Base-by-base conservation (phyloP, 2,329 filamentous ascomycete species). In the Arthrocladium fulminans region DNA sequence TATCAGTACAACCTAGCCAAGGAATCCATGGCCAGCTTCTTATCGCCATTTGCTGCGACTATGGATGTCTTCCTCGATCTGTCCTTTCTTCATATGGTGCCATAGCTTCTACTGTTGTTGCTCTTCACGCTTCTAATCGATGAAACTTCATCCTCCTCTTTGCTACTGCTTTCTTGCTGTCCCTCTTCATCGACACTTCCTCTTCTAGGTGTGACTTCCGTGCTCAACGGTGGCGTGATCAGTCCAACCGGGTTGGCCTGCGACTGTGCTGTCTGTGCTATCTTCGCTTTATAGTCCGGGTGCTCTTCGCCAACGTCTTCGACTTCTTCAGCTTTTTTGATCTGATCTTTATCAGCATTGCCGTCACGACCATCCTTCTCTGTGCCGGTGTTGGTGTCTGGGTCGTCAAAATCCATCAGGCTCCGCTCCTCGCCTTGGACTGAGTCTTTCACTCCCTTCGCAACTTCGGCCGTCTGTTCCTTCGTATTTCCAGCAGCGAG, bases 401-500 rank as follows among this genome's bases (percentile, higher is more conserved):
- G 17, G 15, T 47, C 34, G 8, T 47, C 34, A n/a, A 47, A 47
- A 13, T 23, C 23, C 23, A 47, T 15, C 5, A 47, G 41, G 24
- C 32, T 27, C 17, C 17, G 32, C 32, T 7, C 22, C 13, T 24
- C 20, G 19, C 22, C 39, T 25, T 9, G 22, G n/a, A n/a, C 19
- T 6, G 39, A 13, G 8, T 25, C 24, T n/a, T 42, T 9, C 10
- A 25, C 27, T 8, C 22, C 23, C 10, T 39, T 32, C 17, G 12
- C 44, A 27, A 17, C 44, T 9, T 39, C 34, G 23, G 7, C 41
- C 25, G 35, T 47, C 22, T 39, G 19, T 3, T 17, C 32, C 23
- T 47, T 47, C 17, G 24, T 30, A 19, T 29, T 35, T 5, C 44
- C 44, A n/a, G 44, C 44, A 5, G 32, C 10, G 9, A 55, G 38